These are phyloP conservation scores for Clonostachys rhizophaga DNA, from an alignment of 2,329 filamentous ascomycete species.

Conservation along the genomic window DNA sequence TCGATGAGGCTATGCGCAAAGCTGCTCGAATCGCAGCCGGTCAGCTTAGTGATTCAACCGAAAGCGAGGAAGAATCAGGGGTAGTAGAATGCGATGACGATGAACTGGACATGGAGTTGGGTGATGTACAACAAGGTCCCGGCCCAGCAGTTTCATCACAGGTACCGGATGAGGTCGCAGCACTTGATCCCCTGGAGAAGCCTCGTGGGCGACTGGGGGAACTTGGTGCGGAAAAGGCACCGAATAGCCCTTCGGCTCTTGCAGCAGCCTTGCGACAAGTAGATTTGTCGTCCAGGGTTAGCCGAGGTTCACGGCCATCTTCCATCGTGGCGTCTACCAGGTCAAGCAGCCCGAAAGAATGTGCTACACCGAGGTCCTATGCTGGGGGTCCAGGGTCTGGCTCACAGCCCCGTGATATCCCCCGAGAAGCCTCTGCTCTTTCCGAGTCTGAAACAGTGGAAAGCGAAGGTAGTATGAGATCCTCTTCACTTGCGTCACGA, in stretches of 20 bases:
- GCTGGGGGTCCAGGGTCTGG: conserved; percentile 53
- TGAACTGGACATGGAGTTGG: conserved; percentile 14
- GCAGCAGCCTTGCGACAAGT: conserved; percentile 46
- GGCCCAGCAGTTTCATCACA: too few relatives aligned
- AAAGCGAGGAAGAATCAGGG: conserved; percentile 49
- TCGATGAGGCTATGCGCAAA: conserved; percentile 85
- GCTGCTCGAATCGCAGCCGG: conserved; percentile 84
- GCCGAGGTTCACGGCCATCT: conserved; percentile 38
- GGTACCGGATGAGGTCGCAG: too few relatives aligned
- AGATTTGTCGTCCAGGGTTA: conserved; percentile 18
- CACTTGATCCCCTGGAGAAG: conserved; percentile 3
- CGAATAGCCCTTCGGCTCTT: conserved; percentile 43
- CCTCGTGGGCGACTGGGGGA: conserved; percentile 28
- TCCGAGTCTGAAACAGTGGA: conserved; percentile 80
- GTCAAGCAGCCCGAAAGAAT: conserved; percentile 87
- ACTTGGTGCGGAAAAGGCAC: conserved; percentile 33
- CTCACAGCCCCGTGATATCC: conserved; percentile 56
- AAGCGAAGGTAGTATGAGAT: conserved; percentile 85
- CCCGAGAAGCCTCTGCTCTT: conserved; percentile 67
- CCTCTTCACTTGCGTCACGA: conserved; percentile 68
- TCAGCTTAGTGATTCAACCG: conserved; percentile 73
- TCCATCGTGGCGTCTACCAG: conserved; percentile 65
- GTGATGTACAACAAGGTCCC: neutral
- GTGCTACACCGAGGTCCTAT: conserved; percentile 84
- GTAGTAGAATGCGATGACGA: conserved; percentile 10